Conservation (phyloP, 2,329 filamentous ascomycete genomes). For the Endoconidiophora laricicola region DNA sequence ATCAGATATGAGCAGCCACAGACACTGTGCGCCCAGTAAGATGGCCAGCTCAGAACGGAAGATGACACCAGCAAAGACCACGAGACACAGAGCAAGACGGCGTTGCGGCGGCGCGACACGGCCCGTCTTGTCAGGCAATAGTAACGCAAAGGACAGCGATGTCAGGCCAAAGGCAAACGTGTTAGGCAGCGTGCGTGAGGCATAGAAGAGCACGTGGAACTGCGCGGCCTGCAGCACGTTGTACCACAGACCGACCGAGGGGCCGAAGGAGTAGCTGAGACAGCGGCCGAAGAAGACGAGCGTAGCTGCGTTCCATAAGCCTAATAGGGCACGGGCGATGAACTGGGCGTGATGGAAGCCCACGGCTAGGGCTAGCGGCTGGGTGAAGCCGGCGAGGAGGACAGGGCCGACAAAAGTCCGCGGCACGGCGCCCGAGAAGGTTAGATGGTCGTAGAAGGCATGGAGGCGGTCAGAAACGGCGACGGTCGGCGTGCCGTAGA, state of each 20-base stretch:
- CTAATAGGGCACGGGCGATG: conserved; percentile 59
- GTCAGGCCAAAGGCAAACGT: conserved; percentile 87
- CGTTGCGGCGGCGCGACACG: conserved; percentile 26
- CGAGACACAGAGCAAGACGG: conserved; percentile 50
- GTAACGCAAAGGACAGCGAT: conserved; percentile 42
- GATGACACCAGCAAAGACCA: conserved; percentile 66
- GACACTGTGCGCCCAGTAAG: conserved; percentile 50
- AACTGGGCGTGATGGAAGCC: conserved; percentile 41
- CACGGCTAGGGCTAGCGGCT: conserved; percentile 46
- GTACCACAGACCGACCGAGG: conserved; percentile 59
- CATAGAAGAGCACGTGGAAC: conserved; percentile 88
- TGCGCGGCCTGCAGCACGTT: conserved; percentile 61
- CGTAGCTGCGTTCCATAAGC: conserved; percentile 54
- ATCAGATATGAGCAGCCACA: conserved; percentile 43
- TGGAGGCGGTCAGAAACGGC: conserved; percentile 35
- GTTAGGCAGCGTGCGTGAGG: conserved; percentile 80
- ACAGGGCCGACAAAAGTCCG: conserved; percentile 77
- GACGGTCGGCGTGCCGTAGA: conserved; percentile 53
- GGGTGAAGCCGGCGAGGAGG: conserved; percentile 54
- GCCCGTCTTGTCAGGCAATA: conserved; percentile 22
- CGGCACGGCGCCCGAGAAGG: conserved; percentile 81
- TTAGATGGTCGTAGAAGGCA: conserved; percentile 68
- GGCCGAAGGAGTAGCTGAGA: conserved; percentile 52
- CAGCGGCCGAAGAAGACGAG: conserved; percentile 49
- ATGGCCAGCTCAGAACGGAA: conserved; percentile 85